Percentiles rank a stretch among this genome's conserved stretches.
phyloP scores from a whole-genome alignment of 148 eudicot species.

The Selenicereus undatus region DNA sequence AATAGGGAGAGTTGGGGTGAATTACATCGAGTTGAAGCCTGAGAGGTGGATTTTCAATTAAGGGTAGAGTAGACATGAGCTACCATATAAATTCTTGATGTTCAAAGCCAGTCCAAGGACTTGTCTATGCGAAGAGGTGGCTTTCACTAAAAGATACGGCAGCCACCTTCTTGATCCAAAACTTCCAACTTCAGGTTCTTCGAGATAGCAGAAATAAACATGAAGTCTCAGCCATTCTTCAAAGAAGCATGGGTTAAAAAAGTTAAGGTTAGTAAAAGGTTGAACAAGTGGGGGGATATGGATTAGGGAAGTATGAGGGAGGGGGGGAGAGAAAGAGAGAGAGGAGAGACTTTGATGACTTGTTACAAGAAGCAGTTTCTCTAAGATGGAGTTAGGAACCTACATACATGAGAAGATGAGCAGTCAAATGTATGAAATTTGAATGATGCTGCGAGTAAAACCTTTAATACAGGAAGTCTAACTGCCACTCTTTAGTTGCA shows the following conservation, averaged over 20 bases:
- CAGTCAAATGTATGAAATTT: no score
- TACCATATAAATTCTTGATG: slow-evolving; percentile 18
- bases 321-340: no score
- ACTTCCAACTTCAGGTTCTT: slow-evolving; percentile 26
- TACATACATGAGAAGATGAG: no score
- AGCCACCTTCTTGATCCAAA: slow-evolving; percentile 27
- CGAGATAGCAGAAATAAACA: slow-evolving; percentile 31
- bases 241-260: slow-evolving; percentile 37
- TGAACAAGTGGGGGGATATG: not conserved
- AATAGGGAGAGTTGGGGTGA: slow-evolving; percentile 19
- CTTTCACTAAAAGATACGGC: slow-evolving; percentile 33
- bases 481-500: no score
- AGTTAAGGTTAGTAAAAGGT: slow-evolving; percentile 33
- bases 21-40: slow-evolving; percentile 22
- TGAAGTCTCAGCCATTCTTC: slow-evolving; percentile 37
- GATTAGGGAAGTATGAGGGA: no score
- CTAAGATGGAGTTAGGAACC: no score
- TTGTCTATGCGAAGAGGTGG: slow-evolving; percentile 30
- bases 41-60: slow-evolving; percentile 30
- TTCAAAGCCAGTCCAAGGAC: slow-evolving; percentile 31
- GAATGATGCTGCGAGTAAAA: no score
- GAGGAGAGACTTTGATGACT: no score
- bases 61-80: slow-evolving; percentile 17
- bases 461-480: no score
- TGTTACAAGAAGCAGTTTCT: no score